phyloP scores from a whole-genome alignment of 139 green algal genomes.

The Chlorella sp. region DNA sequence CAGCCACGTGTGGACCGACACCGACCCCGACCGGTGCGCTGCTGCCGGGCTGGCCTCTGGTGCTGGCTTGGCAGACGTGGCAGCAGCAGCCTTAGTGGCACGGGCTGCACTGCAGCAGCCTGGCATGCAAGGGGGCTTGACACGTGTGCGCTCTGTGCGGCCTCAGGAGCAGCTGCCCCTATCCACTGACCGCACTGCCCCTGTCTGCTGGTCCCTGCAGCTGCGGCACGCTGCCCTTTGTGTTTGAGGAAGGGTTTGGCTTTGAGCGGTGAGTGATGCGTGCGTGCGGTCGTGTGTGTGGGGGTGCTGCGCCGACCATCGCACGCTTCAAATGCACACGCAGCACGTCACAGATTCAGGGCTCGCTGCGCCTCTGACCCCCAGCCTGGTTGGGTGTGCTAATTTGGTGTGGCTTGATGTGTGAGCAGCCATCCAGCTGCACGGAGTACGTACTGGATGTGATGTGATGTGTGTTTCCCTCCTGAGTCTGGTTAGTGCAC shows the following conservation, averaged over 20 bases:
- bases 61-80: background rate
- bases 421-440: background rate
- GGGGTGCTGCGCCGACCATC: no score
- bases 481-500: background rate
- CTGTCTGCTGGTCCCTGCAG: background rate
- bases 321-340: no score
- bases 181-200: no score
- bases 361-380: no score
- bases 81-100: background rate
- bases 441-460: background rate
- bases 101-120: background rate
- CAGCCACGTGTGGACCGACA: slow-evolving; percentile 93
- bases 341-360: no score
- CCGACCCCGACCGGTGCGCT: slow-evolving; percentile 73
- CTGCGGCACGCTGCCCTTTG: slow-evolving; percentile 92
- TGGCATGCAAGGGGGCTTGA: background rate
- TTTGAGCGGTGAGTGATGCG: slow-evolving; percentile 74
- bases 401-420: no score
- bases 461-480: background rate
- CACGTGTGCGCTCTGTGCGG: no score
- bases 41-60: background rate
- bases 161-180: no score
- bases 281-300: no score
- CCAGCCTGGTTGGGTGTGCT: no score
- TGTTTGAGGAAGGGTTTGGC: slow-evolving; percentile 92